phyloP scores from a whole-genome alignment of 768 basidiomycete species.

The Amanita subjunquillea region DNA sequence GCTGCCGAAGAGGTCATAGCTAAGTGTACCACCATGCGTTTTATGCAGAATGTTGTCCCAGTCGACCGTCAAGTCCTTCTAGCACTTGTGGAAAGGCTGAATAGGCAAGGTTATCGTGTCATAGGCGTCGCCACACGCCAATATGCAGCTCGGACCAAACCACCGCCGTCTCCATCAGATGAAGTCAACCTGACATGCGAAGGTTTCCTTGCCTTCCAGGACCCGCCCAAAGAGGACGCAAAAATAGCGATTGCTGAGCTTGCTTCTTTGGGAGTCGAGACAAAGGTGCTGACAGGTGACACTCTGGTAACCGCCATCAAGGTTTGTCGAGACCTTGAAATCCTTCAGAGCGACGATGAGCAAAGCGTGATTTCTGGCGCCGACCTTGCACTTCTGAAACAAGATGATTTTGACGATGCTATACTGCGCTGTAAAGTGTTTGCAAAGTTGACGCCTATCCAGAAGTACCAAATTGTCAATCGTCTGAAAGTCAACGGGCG shows the following conservation, averaged over 20 bases:
- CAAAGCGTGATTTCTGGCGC: not conserved
- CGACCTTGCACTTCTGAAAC: conserved; percentile 14
- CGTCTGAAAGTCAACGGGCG: not conserved
- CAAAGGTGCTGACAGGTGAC: conserved; percentile 24
- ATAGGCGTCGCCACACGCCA: not conserved
- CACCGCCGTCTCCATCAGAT: not conserved
- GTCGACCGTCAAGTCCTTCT: not conserved
- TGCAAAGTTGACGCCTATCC: conserved; percentile 5
- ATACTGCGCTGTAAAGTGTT: not conserved
- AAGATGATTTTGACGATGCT: not conserved
- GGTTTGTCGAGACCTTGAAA: too few relatives aligned
- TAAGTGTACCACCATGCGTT: not conserved
- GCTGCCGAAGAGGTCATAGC: not conserved
- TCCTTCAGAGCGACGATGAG: not conserved
- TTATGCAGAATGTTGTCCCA: not conserved
- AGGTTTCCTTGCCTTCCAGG: not conserved
- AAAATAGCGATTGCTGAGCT: not conserved
- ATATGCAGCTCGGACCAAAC: not conserved
- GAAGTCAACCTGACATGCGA: not conserved
- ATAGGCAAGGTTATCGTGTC: not conserved
- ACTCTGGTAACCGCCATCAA: conserved; percentile 7
- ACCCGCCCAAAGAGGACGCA: not conserved
- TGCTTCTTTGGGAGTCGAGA: not conserved
- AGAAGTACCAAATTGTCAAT: conserved; percentile 6
- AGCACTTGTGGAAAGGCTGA: not conserved